Evolutionary conservation across 2,329 filamentous ascomycete species (phyloP).

Genomic region (Esteya vermicola): DNA sequence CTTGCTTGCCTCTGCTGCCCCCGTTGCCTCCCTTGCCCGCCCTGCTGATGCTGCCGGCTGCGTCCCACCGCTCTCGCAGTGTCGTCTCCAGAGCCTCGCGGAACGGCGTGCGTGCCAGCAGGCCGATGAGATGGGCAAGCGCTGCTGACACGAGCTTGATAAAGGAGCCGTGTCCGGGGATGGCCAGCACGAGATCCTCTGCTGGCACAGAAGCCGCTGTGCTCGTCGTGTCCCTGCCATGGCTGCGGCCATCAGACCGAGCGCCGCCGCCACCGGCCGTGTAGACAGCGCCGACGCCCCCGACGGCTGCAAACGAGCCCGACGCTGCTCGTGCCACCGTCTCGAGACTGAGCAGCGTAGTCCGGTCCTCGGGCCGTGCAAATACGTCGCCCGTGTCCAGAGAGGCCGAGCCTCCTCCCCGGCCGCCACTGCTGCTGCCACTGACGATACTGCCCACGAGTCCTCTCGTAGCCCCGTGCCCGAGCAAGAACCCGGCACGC

Average conservation of each 20-base stretch:
- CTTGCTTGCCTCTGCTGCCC: slow-evolving; percentile 39
- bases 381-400: slow-evolving; percentile 19
- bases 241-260: slow-evolving; percentile 25
- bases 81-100: slow-evolving; percentile 48
- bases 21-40: slow-evolving; percentile 21
- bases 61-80: slow-evolving; percentile 57
- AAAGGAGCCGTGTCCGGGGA: slow-evolving; percentile 53
- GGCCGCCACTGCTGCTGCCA: neutral
- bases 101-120: slow-evolving; percentile 44
- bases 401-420: neutral
- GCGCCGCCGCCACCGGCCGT: slow-evolving; percentile 41
- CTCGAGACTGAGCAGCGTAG: slow-evolving; percentile 45
- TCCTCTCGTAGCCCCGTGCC: slow-evolving; percentile 15
- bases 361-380: slow-evolving; percentile 36
- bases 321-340: slow-evolving; percentile 51
- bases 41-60: slow-evolving; percentile 19
- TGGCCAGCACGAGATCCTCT: slow-evolving; percentile 38
- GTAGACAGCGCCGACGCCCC: slow-evolving; percentile 51
- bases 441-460: slow-evolving; percentile 12
- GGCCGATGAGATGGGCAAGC: slow-evolving; percentile 43
- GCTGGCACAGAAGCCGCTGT: neutral
- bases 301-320: slow-evolving; percentile 54
- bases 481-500: slow-evolving; percentile 52
- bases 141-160: slow-evolving; percentile 50
- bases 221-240: slow-evolving; percentile 9